Evolutionary conservation across 331 rosid species (phyloP), one percentile per base, ranked within the genome.

Genomic region (Malus hybrid): DNA sequence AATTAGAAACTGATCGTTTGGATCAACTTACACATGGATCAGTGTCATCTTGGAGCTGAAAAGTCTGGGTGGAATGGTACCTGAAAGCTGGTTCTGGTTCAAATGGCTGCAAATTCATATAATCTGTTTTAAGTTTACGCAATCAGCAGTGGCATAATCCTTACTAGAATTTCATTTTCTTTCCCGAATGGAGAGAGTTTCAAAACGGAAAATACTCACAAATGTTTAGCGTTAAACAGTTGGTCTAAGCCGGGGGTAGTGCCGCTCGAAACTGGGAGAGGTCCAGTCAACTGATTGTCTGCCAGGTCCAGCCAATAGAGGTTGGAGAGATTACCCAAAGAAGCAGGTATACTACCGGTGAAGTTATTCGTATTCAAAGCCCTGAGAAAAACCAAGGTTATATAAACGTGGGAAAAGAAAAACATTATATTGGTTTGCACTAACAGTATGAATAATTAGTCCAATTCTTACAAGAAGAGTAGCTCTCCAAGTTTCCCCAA

Each of bases 71-170:
- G 97, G 85, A 75, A 94, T 92, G 82, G 82, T 1, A 74, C 97
- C 96, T 69, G 96, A 88, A 70, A 94, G 88, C 84, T 84, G 81
- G 89, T 94, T 94, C 83, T 92, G 88, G 78, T 82, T 92, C 82
- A 94, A 92, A 87, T 92, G 97, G 86, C 99, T 94, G 91, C 88
- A 87, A 69, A 60, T 76, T 66, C 66, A 75, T 54, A 69, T 64
- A 73, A 68, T 8, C 31, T 63, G 73, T 6, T 36, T 60, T 57
- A 6, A 50, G 36, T 34, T 69, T 70, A 10, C 0, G 66, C 34
- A 22, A 34, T 15, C 57, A 75, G 64, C 74, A 72, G 32, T n/a
- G 15, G 42, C 52, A 15, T 34, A 46, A 54, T 61, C 52, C 16
- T 15, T 31, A 67, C 5, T 15, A 8, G 56, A 61, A 63, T 22